A percentile compares a stretch with the other conserved stretches of the same genome.
Evolutionary conservation across 805 yeast genomes (phyloP).

Genomic region (Candida ortonii): DNA sequence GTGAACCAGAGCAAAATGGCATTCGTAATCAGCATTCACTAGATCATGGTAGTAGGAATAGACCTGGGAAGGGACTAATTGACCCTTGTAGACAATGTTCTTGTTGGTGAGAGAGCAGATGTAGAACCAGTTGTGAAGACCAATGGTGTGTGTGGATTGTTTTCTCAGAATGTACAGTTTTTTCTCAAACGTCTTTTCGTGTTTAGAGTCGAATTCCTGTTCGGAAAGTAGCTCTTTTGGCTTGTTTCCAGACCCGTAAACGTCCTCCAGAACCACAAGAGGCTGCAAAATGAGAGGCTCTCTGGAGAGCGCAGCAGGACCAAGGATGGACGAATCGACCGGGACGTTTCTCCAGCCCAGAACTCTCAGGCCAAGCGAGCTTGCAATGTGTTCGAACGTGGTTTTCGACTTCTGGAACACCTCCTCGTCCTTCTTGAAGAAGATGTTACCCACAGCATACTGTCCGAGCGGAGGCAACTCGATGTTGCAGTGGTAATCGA

Average conservation of each 20-base stretch:
- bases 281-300: conserved; percentile 94
- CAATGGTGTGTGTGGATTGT: conserved; percentile 86
- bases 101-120: conserved; percentile 87
- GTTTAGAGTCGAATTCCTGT: conserved; percentile 53
- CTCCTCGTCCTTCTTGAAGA: conserved; percentile 83
- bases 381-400: conserved; percentile 80
- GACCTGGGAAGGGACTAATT: conserved; percentile 93
- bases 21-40: conserved; percentile 86
- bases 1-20: conserved; percentile 94
- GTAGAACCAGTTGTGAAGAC: conserved; percentile 96
- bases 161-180: conserved; percentile 84
- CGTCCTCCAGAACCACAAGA: conserved; percentile 66
- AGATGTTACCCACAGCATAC: conserved; percentile 92
- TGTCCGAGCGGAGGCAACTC: conserved; percentile 76
- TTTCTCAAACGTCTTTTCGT: conserved; percentile 71
- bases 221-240: conserved; percentile 37
- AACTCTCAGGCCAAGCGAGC: conserved; percentile 70
- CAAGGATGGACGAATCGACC: conserved; percentile 87
- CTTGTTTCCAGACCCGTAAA: conserved; percentile 38
- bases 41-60: conserved; percentile 92
- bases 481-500: conserved; percentile 63
- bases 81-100: conserved; percentile 96
- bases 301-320: conserved; percentile 90
- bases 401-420: conserved; percentile 66
- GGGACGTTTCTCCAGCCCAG: conserved; percentile 96